Conservation (phyloP, 2,329 filamentous ascomycete genomes). For the Tolypocladium paradoxum region DNA sequence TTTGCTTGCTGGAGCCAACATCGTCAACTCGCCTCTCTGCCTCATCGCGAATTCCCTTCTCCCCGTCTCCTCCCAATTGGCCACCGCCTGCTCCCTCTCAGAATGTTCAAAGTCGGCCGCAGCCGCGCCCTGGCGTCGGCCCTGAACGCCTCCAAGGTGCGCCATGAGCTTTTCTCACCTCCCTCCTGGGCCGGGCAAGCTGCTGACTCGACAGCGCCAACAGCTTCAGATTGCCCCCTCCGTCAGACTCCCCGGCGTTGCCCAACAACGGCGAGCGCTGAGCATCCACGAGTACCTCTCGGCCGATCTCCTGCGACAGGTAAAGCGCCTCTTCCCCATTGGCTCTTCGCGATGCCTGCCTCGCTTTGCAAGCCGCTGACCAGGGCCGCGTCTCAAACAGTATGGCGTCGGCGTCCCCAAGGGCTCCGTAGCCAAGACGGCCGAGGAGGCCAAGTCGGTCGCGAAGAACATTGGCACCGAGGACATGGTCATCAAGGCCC, state of each 20-base stretch:
- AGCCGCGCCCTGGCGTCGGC: conserved; percentile 71
- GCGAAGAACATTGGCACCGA: conserved; percentile 86
- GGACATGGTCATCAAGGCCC: conserved; percentile 99
- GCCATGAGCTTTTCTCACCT: conserved; percentile 13
- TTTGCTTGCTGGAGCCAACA: not conserved
- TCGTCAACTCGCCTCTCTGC: conserved; percentile 3
- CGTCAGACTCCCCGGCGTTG: conserved; percentile 51
- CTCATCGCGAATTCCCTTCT: conserved; percentile 8
- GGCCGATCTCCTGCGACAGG: conserved; percentile 74
- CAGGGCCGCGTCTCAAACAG: conserved; percentile 31
- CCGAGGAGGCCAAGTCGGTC: conserved; percentile 81
- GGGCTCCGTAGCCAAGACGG: conserved; percentile 72
- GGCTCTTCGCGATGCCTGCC: conserved; percentile 1
- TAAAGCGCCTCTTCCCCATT: conserved; percentile 23
- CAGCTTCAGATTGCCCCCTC: conserved; percentile 29
- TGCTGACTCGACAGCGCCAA: conserved; percentile 2
- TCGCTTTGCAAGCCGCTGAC: conserved; percentile 4
- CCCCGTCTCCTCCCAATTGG: conserved; percentile 7
- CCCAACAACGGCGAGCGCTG: conserved; percentile 76
- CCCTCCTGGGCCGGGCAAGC: conserved; percentile 3
- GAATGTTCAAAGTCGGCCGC: conserved; percentile 83
- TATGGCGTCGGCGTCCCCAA: conserved; percentile 92
- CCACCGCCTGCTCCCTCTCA: conserved; percentile 17
- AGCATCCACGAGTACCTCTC: conserved; percentile 99
- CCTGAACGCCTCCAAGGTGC: conserved; percentile 67